Conservation (phyloP, 345 rosid species). For the Geranium rotundifolium region DNA sequence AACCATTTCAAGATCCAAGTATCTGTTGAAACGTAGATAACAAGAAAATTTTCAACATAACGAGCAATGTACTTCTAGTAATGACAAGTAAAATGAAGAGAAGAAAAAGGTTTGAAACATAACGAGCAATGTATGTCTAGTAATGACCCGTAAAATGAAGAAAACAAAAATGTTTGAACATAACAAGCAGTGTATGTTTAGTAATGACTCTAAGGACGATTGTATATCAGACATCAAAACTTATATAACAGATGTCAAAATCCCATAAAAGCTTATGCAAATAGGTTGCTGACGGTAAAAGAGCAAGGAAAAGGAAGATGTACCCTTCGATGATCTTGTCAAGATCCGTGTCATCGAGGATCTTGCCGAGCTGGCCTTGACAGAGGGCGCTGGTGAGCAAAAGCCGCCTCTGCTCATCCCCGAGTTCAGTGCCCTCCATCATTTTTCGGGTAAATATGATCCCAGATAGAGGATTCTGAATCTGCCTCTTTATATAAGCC, state of each 20-base stretch:
- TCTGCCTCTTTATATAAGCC: conserved; percentile 76
- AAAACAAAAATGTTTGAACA: too few relatives aligned
- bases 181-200: too few relatives aligned
- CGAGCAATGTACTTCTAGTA: background rate
- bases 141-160: too few relatives aligned
- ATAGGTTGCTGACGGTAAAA: conserved; percentile 1
- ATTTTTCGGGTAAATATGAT: conserved; percentile 56
- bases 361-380: conserved; percentile 66
- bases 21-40: conserved; percentile 20
- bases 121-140: too few relatives aligned
- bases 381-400: conserved; percentile 70
- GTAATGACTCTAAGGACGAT: too few relatives aligned
- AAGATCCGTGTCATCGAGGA: conserved; percentile 78
- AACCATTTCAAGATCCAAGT: conserved; percentile 71
- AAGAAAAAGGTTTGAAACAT: too few relatives aligned
- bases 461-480: conserved; percentile 70
- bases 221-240: too few relatives aligned
- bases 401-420: conserved; percentile 57
- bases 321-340: conserved; percentile 84
- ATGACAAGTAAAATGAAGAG: background rate
- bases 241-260: background rate
- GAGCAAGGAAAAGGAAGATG: conserved; percentile 1
- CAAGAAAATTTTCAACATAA: background rate
- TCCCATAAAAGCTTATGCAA: background rate
- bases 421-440: conserved; percentile 68